phyloP scores from a whole-genome alignment of 2,329 filamentous ascomycete genomes.

The Aspergillus luchuensis region DNA sequence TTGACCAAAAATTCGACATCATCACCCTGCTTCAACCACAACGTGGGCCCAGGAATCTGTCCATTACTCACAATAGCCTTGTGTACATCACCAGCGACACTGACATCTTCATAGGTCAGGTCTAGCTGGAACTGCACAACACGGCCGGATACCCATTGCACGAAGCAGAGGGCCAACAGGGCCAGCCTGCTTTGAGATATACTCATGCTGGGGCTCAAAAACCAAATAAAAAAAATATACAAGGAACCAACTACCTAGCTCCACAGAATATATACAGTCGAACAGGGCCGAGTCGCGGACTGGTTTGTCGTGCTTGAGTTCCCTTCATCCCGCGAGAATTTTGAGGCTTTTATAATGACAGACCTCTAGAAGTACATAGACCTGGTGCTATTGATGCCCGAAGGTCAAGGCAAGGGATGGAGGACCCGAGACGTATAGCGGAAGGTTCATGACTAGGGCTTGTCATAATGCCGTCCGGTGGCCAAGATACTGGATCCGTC shows the following conservation, averaged over 20 bases:
- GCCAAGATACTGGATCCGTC: neutral
- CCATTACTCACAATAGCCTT: conserved; percentile 33
- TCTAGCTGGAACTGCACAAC: conserved; percentile 15
- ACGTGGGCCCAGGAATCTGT: conserved; percentile 31
- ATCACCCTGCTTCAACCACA: conserved; percentile 32
- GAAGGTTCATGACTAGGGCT: neutral
- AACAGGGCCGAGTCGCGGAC: neutral
- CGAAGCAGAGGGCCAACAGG: conserved; percentile 11
- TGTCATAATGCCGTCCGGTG: neutral
- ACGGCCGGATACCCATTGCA: conserved; percentile 13
- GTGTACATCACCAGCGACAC: conserved; percentile 27
- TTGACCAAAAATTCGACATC: conserved; percentile 31
- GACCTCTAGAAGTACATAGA: neutral
- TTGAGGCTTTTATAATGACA: neutral
- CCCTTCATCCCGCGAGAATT: neutral
- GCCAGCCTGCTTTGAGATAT: conserved; percentile 1
- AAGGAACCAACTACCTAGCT: neutral
- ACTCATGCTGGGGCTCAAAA: neutral
- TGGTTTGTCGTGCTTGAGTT: neutral
- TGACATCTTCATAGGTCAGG: conserved; percentile 29
- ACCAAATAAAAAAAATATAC: neutral
- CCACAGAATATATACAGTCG: neutral
- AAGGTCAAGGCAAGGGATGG: neutral
- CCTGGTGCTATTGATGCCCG: neutral
- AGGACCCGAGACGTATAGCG: neutral